Percentiles rank a stretch among this genome's conserved stretches.
phyloP scores from a whole-genome alignment of 2,329 filamentous ascomycete species.

The Ampelomyces quisqualis region DNA sequence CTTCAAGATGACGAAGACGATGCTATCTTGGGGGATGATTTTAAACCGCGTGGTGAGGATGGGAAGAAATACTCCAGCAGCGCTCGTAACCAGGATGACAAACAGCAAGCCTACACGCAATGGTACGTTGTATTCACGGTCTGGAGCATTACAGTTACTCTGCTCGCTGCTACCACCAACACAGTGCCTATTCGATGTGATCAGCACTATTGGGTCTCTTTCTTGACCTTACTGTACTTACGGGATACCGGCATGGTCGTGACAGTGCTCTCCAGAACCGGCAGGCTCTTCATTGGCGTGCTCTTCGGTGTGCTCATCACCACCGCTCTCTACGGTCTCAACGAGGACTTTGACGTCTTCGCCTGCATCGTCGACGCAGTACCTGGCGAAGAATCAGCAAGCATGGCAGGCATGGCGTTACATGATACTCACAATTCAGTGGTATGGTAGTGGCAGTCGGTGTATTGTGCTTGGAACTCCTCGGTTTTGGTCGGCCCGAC shows the following conservation, averaged over 20 bases:
- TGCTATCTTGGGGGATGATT: constrained; percentile 50
- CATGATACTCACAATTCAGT: constrained; percentile 54
- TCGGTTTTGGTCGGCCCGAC: constrained; percentile 57
- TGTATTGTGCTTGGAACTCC: constrained; percentile 61
- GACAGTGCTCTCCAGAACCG: constrained; percentile 50
- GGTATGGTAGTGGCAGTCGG: constrained; percentile 65
- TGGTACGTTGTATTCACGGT: constrained; percentile 65
- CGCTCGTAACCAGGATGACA: constrained; percentile 67
- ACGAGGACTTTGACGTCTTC: constrained; percentile 60
- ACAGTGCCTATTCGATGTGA: constrained; percentile 56
- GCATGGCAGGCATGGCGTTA: neutral
- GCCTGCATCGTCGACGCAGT: constrained; percentile 61
- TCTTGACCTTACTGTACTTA: constrained; percentile 45
- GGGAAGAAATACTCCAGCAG: constrained; percentile 68
- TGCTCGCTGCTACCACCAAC: constrained; percentile 51
- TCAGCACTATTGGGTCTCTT: constrained; percentile 4
- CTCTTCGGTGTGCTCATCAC: constrained; percentile 21
- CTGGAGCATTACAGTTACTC: constrained; percentile 50
- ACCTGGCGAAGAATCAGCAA: constrained; percentile 47
- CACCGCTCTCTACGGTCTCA: constrained; percentile 33
- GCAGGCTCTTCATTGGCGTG: constrained; percentile 22
- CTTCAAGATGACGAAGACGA: constrained; percentile 65
- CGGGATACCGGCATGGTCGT: constrained; percentile 76
- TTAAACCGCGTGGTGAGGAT: constrained; percentile 63
- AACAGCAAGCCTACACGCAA: constrained; percentile 72